Conservation (phyloP, 1,284 basidiomycete species). For the Cutaneotrichosporon cyanovorans region DNA sequence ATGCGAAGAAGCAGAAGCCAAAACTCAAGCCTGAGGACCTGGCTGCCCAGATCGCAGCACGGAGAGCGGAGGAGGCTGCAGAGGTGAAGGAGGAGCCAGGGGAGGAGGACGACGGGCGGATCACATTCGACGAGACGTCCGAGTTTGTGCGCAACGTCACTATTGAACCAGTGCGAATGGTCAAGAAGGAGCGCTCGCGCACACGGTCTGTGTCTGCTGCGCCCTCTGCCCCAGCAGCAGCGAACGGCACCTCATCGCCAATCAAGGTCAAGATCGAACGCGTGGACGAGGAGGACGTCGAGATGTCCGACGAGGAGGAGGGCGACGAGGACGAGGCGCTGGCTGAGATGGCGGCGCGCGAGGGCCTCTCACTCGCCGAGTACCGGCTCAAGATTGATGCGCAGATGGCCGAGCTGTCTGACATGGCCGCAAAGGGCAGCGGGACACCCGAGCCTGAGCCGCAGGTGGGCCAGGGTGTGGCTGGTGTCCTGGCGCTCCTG, state of each 20-base stretch:
- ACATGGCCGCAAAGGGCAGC: slow-evolving; percentile 65
- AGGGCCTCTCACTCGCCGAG: slow-evolving; percentile 43
- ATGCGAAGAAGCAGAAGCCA: slow-evolving; percentile 67
- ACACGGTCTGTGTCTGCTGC: slow-evolving; percentile 21
- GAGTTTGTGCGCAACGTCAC: slow-evolving; percentile 91
- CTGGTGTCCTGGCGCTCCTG: slow-evolving; percentile 76
- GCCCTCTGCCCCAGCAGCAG: slow-evolving; percentile 21
- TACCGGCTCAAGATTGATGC: slow-evolving; percentile 44
- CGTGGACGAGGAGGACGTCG: slow-evolving; percentile 48
- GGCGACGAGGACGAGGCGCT: slow-evolving; percentile 64
- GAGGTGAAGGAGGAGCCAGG: slow-evolving; percentile 52
- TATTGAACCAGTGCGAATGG: slow-evolving; percentile 39
- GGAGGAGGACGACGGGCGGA: slow-evolving; percentile 56
- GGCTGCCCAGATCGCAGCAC: slow-evolving; percentile 60
- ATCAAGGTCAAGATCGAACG: slow-evolving; percentile 47
- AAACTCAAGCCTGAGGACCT: slow-evolving; percentile 78
- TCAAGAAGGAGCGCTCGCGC: slow-evolving; percentile 36
- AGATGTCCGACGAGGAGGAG: slow-evolving; percentile 59
- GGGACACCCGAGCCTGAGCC: slow-evolving; percentile 50
- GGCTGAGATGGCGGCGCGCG: slow-evolving; percentile 44
- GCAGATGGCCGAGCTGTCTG: slow-evolving; percentile 49
- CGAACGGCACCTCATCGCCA: background rate
- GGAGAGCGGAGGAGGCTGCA: slow-evolving; percentile 52
- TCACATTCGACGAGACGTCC: slow-evolving; percentile 93
- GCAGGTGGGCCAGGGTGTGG: slow-evolving; percentile 72